A percentile compares a stretch with the other conserved stretches of the same genome.
Conservation (phyloP, 208 protist species). For the Leishmania lainsoni region DNA sequence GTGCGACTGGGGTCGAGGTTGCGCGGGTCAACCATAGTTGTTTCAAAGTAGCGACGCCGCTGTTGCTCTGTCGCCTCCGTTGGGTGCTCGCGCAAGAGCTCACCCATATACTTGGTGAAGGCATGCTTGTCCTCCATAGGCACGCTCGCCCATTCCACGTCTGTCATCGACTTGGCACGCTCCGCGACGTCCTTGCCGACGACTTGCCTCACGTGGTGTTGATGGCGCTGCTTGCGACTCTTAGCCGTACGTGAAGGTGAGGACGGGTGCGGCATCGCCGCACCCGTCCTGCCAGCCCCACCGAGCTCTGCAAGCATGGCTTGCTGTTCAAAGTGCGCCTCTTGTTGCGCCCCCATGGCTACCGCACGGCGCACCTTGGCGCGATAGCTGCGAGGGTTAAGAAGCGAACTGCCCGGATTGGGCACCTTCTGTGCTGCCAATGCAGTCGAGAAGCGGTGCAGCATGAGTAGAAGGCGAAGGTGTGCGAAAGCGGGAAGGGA, state of each 20-base stretch:
- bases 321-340: slow-evolving; percentile 58
- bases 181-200: slow-evolving; percentile 62
- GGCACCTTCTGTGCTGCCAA: slow-evolving; percentile 28
- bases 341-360: slow-evolving; percentile 28
- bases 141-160: slow-evolving; percentile 82
- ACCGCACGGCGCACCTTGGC: slow-evolving; percentile 48
- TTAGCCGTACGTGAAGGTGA: slow-evolving; percentile 11
- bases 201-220: slow-evolving; percentile 34
- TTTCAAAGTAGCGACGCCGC: slow-evolving; percentile 86
- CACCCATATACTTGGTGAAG: slow-evolving; percentile 77
- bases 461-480: slow-evolving; percentile 1
- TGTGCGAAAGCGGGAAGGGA: neutral
- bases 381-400: slow-evolving; percentile 72
- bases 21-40: slow-evolving; percentile 74
- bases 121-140: slow-evolving; percentile 77
- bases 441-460: slow-evolving; percentile 13
- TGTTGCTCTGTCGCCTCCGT: slow-evolving; percentile 84
- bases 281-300: slow-evolving; percentile 16
- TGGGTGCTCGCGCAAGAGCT: slow-evolving; percentile 57
- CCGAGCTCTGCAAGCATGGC: slow-evolving; percentile 63
- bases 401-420: slow-evolving; percentile 65
- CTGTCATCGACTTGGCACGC: slow-evolving; percentile 68
- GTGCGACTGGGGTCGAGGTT: slow-evolving; percentile 61
- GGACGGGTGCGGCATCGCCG: neutral
- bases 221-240: slow-evolving; percentile 46